These are phyloP conservation scores for Eimeria tenella DNA, from an alignment of 169 alveolate genomes.

Conservation along the genomic window DNA sequence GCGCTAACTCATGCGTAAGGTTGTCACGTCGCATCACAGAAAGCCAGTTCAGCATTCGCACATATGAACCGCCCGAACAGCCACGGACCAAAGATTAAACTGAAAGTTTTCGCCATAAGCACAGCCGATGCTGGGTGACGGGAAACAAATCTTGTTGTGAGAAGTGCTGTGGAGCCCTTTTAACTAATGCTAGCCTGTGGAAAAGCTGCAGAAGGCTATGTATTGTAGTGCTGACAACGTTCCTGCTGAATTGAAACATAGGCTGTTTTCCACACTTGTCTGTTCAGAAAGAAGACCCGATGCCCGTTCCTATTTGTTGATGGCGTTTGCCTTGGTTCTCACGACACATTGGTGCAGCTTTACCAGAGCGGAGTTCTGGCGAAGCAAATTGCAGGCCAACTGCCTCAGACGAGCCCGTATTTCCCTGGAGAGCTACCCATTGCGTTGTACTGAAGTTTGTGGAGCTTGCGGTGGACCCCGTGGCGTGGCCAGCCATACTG, in stretches of 20 bases:
- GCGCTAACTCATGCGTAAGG: slow-evolving; percentile 37
- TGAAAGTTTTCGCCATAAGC: no score
- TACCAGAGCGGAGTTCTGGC: slow-evolving; percentile 61
- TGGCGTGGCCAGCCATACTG: no score
- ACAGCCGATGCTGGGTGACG: no score
- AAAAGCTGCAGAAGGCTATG: neutral
- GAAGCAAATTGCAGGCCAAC: slow-evolving; percentile 31
- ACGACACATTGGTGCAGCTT: slow-evolving; percentile 45
- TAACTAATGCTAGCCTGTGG: no score
- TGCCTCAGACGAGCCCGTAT: neutral
- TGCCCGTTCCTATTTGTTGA: slow-evolving; percentile 44
- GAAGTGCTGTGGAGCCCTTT: no score
- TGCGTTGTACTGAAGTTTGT: slow-evolving; percentile 65
- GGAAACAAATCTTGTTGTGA: no score
- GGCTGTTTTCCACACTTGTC: no score
- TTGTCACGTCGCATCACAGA: neutral
- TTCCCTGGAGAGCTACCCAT: slow-evolving; percentile 53
- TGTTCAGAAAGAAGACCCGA: slow-evolving; percentile 44
- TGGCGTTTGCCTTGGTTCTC: slow-evolving; percentile 62
- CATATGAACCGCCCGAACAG: no score
- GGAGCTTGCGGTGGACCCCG: neutral
- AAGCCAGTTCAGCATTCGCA: no score
- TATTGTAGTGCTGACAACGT: neutral
- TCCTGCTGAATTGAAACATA: neutral
- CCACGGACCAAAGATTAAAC: no score